These are phyloP conservation scores for Alternaria triticina DNA, from an alignment of 2,329 filamentous ascomycete genomes.

Conservation along the genomic window DNA sequence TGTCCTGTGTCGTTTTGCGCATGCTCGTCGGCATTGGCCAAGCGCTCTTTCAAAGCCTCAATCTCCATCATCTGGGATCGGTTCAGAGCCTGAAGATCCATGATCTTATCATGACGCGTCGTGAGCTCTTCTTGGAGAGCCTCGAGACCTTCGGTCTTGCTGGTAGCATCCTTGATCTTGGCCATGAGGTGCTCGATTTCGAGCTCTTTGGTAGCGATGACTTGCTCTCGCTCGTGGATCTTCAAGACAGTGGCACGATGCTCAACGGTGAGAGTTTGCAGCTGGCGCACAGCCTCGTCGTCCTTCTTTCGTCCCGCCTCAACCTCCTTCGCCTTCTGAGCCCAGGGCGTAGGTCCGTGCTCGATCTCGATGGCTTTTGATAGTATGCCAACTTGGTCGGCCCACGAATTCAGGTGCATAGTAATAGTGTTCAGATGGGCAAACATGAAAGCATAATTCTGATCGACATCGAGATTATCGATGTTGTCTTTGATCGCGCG, in stretches of 20 bases:
- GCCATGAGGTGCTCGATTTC: conserved; percentile 93
- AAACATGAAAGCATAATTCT: conserved; percentile 2
- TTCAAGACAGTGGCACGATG: conserved; percentile 73
- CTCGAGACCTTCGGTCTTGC: conserved; percentile 31
- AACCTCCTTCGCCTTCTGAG: conserved; percentile 79
- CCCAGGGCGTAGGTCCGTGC: conserved; percentile 77
- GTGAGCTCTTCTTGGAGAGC: conserved; percentile 29
- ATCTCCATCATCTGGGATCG: conserved; percentile 28
- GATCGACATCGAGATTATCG: conserved; percentile 12
- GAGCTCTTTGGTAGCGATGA: conserved; percentile 64
- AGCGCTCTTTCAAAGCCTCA: conserved; percentile 19
- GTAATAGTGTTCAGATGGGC: conserved; percentile 6
- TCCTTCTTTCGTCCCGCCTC: conserved; percentile 81
- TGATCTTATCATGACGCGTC: conserved; percentile 27
- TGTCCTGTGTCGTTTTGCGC: conserved; percentile 2
- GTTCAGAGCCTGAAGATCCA: conserved; percentile 23
- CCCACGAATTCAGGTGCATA: conserved; percentile 58
- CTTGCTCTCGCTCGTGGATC: conserved; percentile 79
- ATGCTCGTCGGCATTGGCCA: conserved; percentile 12
- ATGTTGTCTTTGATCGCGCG: conserved; percentile 5
- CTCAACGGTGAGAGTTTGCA: conserved; percentile 79
- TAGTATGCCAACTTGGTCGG: conserved; percentile 61
- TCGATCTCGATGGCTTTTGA: conserved; percentile 66
- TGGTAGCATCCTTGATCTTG: conserved; percentile 36
- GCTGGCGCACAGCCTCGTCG: conserved; percentile 83